Evolutionary conservation across 176 grass and related monocot genomes (phyloP).

Genomic region (Alloteropsis semialata): DNA sequence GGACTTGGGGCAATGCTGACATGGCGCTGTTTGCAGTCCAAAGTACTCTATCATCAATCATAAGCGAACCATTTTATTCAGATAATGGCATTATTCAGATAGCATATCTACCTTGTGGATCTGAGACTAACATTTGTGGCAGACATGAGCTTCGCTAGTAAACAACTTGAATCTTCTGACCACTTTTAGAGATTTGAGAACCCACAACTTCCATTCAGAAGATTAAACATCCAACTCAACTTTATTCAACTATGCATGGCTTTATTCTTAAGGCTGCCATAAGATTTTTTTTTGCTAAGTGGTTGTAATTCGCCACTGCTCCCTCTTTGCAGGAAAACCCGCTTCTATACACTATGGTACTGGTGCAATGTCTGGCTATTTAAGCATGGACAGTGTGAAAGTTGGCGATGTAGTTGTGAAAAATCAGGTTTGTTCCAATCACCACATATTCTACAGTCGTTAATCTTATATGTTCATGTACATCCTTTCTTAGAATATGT

Average conservation of each 20-base stretch:
- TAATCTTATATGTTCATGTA: not conserved
- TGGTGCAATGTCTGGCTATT: constrained; percentile 68
- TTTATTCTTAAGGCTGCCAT: not conserved
- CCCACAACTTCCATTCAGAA: not conserved
- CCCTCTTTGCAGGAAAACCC: constrained; percentile 50
- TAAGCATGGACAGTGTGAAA: constrained; percentile 70
- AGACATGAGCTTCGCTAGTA: not conserved
- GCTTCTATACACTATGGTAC: constrained; percentile 70
- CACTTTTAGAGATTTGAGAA: not conserved
- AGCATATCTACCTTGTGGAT: not conserved
- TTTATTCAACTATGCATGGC: not conserved
- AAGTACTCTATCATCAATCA: not conserved
- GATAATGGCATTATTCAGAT: not conserved
- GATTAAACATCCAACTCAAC: not conserved
- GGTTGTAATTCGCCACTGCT: not conserved
- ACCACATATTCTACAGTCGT: not conserved
- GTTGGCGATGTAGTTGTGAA: constrained; percentile 69
- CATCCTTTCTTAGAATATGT: not conserved
- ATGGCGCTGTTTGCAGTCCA: not conserved
- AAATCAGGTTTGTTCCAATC: constrained; percentile 55
- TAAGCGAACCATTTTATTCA: not conserved
- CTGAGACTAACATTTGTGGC: not conserved
- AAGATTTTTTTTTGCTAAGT: not conserved
- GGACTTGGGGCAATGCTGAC: not conserved
- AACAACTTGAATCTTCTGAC: not conserved